Evolutionary conservation across 768 basidiomycete genomes (phyloP).

Genomic region (Boletus rufocinnamomeus): DNA sequence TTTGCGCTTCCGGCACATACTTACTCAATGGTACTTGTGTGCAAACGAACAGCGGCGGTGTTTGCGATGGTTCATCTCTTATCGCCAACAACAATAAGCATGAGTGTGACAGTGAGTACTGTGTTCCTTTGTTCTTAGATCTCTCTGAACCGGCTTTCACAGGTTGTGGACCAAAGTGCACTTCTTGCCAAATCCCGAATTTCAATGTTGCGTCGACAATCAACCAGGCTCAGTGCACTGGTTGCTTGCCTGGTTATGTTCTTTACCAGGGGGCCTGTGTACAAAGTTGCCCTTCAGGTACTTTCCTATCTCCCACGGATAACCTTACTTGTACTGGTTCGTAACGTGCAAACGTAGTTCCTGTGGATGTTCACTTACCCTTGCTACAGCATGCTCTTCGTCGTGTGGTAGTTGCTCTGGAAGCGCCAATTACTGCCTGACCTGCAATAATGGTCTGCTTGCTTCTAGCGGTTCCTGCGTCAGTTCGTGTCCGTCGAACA

Average conservation of each 20-base stretch:
- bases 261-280: conserved; percentile 73
- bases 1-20: conserved; percentile 64
- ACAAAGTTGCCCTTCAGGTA: conserved; percentile 67
- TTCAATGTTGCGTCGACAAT: conserved; percentile 71
- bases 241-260: conserved; percentile 75
- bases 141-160: not conserved
- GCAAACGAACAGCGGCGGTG: conserved; percentile 60
- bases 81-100: conserved; percentile 81
- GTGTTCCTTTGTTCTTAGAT: not conserved
- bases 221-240: conserved; percentile 69
- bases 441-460: conserved; percentile 66
- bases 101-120: conserved; percentile 71
- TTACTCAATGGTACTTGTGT: conserved; percentile 74
- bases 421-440: conserved; percentile 67
- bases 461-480: conserved; percentile 77
- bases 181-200: conserved; percentile 70
- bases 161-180: conserved; percentile 86
- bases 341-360: conserved; percentile 27
- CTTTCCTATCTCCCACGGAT: conserved; percentile 70
- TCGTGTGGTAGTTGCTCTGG: conserved; percentile 74
- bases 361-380: conserved; percentile 11
- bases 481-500: conserved; percentile 69
- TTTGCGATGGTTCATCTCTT: conserved; percentile 69
- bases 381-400: conserved; percentile 60
- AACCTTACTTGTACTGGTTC: conserved; percentile 74